Base-by-base conservation (phyloP, 768 basidiomycete species). In the Nidula microcarpa region DNA sequence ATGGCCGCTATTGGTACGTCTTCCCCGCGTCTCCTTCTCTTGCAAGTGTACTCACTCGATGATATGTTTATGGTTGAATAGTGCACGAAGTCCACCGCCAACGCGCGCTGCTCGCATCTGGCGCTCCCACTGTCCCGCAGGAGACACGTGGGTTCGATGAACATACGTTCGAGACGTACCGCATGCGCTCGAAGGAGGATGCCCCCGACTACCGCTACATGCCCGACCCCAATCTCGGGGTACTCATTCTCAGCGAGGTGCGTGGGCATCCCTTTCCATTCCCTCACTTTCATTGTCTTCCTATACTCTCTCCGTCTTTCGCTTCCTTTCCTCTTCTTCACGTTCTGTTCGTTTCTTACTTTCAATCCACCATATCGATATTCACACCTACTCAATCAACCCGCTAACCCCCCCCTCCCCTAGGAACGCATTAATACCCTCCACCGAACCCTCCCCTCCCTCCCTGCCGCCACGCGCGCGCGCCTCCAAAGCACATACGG, bases 191-290 rank as follows among this genome's bases (percentile, higher is more conserved):
- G 45, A 98, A 99, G 69, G 97, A 97, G 61, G 90, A 94, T 59
- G 88, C 94, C 0, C 93, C 91, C 1, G 97, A 99, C 66, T 99
- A 98, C 66, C 82, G 91, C 14, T 98, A 98, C 71, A 96, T 99
- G 92, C 97, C 97, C 0, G 97, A 99, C 65, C 86, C 93, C 0
- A 98, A 98, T 65, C 71, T 98, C 1, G 93, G 94, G 0, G 80
- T 85, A 0, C 71, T 98, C 5, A 62, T 82, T 33, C 62, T 90
- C 6, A 77, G 77, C 53, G 65, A 80, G 54, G 85, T 81, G 53
- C 61, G 60, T 44, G 33, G 23, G 23, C 23, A 23, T 23, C 23
- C 23, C 23, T 23, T 23, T 1, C 23, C 23, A 23, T 23, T 23
- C 23, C 23, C 4, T 23, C 23, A 23, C 23, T 23, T 23, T 23